Conservation (phyloP, 2,329 filamentous ascomycete species). For the Leptoxyphium fumago region DNA sequence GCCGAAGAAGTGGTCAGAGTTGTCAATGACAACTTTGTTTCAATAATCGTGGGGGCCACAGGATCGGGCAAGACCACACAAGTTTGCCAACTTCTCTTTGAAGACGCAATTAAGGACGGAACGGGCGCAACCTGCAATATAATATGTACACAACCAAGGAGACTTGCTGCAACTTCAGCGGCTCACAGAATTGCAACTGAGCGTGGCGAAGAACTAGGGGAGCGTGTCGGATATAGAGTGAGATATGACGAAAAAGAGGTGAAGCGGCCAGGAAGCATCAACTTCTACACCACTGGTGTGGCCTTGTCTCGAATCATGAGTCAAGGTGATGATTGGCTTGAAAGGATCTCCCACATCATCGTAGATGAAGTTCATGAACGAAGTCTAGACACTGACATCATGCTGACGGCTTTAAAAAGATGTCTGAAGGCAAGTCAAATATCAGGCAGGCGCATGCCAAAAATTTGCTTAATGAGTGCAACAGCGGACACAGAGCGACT, state of each 20-base stretch:
- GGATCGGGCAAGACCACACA: slow-evolving; percentile 37
- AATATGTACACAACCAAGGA: slow-evolving; percentile 35
- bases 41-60: slow-evolving; percentile 32
- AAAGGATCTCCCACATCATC: slow-evolving; percentile 32
- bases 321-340: slow-evolving; percentile 24
- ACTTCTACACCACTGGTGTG: slow-evolving; percentile 37
- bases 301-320: slow-evolving; percentile 31
- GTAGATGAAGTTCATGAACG: slow-evolving; percentile 39
- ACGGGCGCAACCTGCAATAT: slow-evolving; percentile 32
- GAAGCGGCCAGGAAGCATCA: slow-evolving; percentile 24
- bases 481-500: slow-evolving; percentile 33
- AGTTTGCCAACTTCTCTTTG: slow-evolving; percentile 39
- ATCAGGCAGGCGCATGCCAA: slow-evolving; percentile 23
- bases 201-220: slow-evolving; percentile 25
- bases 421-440: slow-evolving; percentile 22
- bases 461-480: slow-evolving; percentile 35
- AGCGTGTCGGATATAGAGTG: slow-evolving; percentile 33
- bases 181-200: slow-evolving; percentile 33
- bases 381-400: slow-evolving; percentile 30
- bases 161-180: slow-evolving; percentile 33
- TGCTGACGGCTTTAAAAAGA: slow-evolving; percentile 32
- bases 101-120: slow-evolving; percentile 28
- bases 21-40: slow-evolving; percentile 27
- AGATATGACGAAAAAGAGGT: slow-evolving; percentile 27
- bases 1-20: slow-evolving; percentile 21